phyloP scores from a whole-genome alignment of 2,329 filamentous ascomycete genomes.

The Thyridium curvatum region DNA sequence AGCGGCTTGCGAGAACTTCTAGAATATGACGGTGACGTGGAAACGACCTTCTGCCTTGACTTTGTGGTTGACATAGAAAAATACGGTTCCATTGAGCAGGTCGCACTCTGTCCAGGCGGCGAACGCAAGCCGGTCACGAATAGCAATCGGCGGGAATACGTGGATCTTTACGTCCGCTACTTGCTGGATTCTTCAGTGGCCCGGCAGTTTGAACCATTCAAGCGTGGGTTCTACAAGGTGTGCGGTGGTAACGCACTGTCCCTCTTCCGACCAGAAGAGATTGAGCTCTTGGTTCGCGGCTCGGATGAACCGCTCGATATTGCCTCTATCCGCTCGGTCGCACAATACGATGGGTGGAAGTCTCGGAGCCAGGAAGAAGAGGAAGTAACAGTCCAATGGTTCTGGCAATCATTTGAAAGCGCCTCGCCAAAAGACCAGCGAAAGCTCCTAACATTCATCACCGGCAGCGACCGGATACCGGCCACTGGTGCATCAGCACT shows the following conservation, averaged over 20 bases:
- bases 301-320: conserved; percentile 82
- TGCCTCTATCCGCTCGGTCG: conserved; percentile 65
- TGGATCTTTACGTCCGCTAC: conserved; percentile 76
- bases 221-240: conserved; percentile 87
- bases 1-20: conserved; percentile 69
- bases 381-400: conserved; percentile 72
- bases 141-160: conserved; percentile 75
- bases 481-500: conserved; percentile 80
- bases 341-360: conserved; percentile 77
- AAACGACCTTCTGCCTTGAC: conserved; percentile 72
- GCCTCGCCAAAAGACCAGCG: conserved; percentile 64
- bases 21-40: conserved; percentile 78
- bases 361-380: conserved; percentile 44
- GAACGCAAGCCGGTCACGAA: conserved; percentile 76
- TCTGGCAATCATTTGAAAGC: conserved; percentile 75
- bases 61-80: conserved; percentile 73
- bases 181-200: conserved; percentile 71
- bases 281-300: conserved; percentile 79
- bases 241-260: conserved; percentile 84
- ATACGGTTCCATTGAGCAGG: conserved; percentile 61
- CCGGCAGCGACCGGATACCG: conserved; percentile 83
- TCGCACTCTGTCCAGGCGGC: conserved; percentile 70
- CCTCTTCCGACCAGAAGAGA: conserved; percentile 84
- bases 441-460: conserved; percentile 78
- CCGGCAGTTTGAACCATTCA: conserved; percentile 88